phyloP scores from a whole-genome alignment of 495 filamentous ascomycete species.

The Podospora australis region DNA sequence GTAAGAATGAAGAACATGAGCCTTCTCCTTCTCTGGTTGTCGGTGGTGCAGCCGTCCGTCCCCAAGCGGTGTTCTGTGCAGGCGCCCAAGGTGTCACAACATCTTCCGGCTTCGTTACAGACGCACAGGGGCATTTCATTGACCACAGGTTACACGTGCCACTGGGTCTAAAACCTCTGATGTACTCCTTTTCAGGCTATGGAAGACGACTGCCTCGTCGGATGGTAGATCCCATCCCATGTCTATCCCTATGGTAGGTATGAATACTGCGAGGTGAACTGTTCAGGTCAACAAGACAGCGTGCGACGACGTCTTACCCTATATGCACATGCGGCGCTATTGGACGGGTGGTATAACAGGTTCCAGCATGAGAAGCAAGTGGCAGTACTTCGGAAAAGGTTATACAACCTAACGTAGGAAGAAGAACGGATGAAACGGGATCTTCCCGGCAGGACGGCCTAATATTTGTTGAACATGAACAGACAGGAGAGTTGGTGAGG shows the following conservation, averaged over 20 bases:
- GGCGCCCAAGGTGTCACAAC: not conserved
- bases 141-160: not conserved
- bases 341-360: too few species aligned
- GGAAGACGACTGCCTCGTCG: too few species aligned
- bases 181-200: too few species aligned
- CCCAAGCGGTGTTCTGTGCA: not conserved
- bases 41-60: not conserved
- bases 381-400: too few species aligned
- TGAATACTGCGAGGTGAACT: too few species aligned
- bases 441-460: not conserved
- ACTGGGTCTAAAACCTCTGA: not conserved
- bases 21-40: not conserved
- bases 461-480: not conserved
- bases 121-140: not conserved
- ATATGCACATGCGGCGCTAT: too few species aligned
- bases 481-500: slow-evolving; percentile 4
- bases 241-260: too few species aligned
- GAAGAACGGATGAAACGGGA: not conserved
- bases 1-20: too few species aligned
- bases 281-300: too few species aligned
- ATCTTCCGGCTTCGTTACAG: not conserved
- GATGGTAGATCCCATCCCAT: too few species aligned
- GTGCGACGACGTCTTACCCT: too few species aligned
- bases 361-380: not conserved
- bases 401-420: too few species aligned